Evolutionary conservation across 139 green algal genomes (phyloP), one percentile per base, ranked within the genome.

Genomic region (Chlamydomonas sp.): DNA sequence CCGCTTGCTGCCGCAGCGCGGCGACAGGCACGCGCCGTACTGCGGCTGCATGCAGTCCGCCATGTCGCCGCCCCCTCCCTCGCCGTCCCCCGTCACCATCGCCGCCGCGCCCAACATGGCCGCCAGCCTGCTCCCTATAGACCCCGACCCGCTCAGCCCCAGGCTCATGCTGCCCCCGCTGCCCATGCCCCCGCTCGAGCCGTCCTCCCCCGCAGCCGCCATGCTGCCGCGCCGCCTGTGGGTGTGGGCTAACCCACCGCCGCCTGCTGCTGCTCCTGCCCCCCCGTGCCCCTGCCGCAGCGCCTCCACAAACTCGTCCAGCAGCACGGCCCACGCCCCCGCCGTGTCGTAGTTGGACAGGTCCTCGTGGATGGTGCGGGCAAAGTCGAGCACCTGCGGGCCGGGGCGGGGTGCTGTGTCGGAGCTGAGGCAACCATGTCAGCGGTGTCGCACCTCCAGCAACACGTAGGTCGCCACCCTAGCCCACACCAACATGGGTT

Each of bases 341-440:
- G 89, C 89, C 5, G 90, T 68, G 88, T 97, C 95, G 83, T 95
- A 97, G 87, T 97, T 97, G 79, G 88, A 93, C 17, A 97, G 87
- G 88, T 97, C 94, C 73, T 97, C 95, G 69, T 95, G 90, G 18
- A 97, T 85, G 61, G 78, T 90, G 12, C 93, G 89, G 77, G 85
- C 94, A 73, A 97, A 97, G 62, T 97, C 94, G 59, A 97, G 79
- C 57, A 97, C 91, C 92, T 97, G 91, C 14, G 1, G 64, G 2
- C 57, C 63, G 31, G 31, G 31, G 31, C 31, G 31, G 31, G 31
- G 31, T 49, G 31, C 31, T 49, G 31, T 49, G 31, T 49, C 31
- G 31, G 31, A 49, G 31, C 31, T 49, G 31, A 49, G 31, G 31
- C 31, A 49, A 49, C 31, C 31, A 49, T 49, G 31, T 49, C 31